phyloP scores from a whole-genome alignment of 2,329 filamentous ascomycete species.

The Gremmenia infestans region DNA sequence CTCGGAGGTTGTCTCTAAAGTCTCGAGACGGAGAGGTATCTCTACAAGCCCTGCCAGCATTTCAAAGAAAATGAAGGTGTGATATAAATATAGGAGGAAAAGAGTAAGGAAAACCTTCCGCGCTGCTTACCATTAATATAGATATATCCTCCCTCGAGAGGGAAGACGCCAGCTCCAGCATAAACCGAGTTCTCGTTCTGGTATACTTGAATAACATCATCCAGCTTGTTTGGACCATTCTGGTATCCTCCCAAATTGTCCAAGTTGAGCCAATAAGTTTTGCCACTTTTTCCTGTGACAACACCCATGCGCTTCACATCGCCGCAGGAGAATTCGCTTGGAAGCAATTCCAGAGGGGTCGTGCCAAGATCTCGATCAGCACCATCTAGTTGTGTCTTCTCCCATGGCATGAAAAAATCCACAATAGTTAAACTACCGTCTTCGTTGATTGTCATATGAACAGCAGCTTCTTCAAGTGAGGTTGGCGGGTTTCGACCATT shows the following conservation, averaged over 20 bases:
- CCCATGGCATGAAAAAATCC: constrained; percentile 48
- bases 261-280: constrained; percentile 45
- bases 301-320: constrained; percentile 42
- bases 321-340: constrained; percentile 40
- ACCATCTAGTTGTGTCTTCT: constrained; percentile 45
- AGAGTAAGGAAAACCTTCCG: not conserved
- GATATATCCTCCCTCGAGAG: constrained; percentile 43
- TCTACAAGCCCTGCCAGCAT: too few relatives aligned
- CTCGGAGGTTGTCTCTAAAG: too few relatives aligned
- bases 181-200: constrained; percentile 46
- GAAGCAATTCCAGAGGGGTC: constrained; percentile 39
- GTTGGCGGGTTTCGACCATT: constrained; percentile 41
- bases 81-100: too few relatives aligned
- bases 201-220: constrained; percentile 39
- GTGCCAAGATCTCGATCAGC: constrained; percentile 46
- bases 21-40: too few relatives aligned
- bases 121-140: constrained; percentile 37
- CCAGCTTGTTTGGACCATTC: constrained; percentile 38
- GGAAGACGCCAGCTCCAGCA: constrained; percentile 43
- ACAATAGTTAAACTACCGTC: constrained; percentile 40
- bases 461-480: constrained; percentile 43
- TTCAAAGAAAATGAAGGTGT: too few relatives aligned
- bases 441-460: constrained; percentile 42
- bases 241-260: constrained; percentile 46
- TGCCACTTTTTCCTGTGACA: constrained; percentile 46